Conservation (phyloP, 495 filamentous ascomycete genomes). For the Annulohypoxylon moriforme region DNA sequence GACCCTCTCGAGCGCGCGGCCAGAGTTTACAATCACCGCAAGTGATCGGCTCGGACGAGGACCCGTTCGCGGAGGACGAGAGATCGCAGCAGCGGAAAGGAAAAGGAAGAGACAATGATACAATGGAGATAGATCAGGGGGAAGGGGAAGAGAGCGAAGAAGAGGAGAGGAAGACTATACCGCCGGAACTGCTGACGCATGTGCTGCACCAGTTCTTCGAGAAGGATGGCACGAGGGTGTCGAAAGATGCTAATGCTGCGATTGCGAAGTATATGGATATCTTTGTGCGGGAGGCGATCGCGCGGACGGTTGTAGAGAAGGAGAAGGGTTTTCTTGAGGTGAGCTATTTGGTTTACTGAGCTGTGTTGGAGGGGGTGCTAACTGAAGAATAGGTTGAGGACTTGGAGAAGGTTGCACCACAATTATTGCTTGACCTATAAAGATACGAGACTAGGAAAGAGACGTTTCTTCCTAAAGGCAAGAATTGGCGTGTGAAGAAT, state of each 20-base stretch:
- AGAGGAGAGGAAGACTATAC: conserved; percentile 65
- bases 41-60: conserved; percentile 22
- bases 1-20: conserved; percentile 22
- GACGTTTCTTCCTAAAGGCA: not conserved
- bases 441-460: not conserved
- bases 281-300: conserved; percentile 92
- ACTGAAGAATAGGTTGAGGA: conserved; percentile 70
- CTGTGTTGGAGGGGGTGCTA: conserved; percentile 5
- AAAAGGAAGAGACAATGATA: not conserved
- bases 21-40: conserved; percentile 13
- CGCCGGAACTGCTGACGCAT: conserved; percentile 75
- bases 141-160: conserved; percentile 49
- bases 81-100: not conserved
- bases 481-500: not conserved
- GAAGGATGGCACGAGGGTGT: conserved; percentile 76
- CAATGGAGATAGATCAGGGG: conserved; percentile 43
- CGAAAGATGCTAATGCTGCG: conserved; percentile 80
- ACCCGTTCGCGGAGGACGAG: conserved; percentile 43
- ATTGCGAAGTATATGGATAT: conserved; percentile 90
- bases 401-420: conserved; percentile 89
- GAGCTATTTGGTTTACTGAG: conserved; percentile 46
- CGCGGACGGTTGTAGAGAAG: conserved; percentile 78
- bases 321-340: conserved; percentile 80
- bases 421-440: conserved; percentile 89
- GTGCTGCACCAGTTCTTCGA: conserved; percentile 84